Base-by-base conservation (phyloP, 257 asterid genomes). In the Solanum etuberosum region DNA sequence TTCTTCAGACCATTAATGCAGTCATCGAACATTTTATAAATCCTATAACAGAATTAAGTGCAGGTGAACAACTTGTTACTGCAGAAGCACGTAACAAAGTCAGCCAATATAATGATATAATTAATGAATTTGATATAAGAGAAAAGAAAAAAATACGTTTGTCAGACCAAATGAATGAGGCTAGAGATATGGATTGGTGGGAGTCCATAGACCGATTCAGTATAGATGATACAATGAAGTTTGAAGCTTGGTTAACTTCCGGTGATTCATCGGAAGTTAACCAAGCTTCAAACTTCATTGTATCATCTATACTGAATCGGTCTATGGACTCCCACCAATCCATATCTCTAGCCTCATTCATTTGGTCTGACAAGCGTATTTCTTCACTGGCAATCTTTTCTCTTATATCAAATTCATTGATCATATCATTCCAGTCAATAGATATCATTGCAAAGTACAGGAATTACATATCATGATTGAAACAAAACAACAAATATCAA, bases 91-190 rank as follows among this genome's bases (percentile, higher is more conserved):
- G n/a, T 20, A 54, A 18, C 25, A 20, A 54, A 54, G 11, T 54
- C 4, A 0, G 10, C 0, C 25, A 54, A 54, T 54, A 54, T 54
- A 0, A 54, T 54, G 25, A 54, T 54, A 0, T 54, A 11, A 6
- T 20, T 54, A 54, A 54, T 0, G 63, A 54, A 54, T 54, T 54
- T 54, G n/a, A 20, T 54, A 54, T 8, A 0, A 54, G 1, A 0
- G n/a, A 54, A 51, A 16, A 54, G 0, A 54, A 54, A 20, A 42
- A 54, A 54, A 54, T 54, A 20, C 4, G 1, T 0, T 54, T 54
- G 9, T 20, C 2, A 20, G 11, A 54, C 11, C 63, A 54, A 54
- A 18, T 54, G 7, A 54, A 54, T 54, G 9, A 54, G 46, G 46
- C 12, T 40, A 40, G 46, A 40, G 3, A 40, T 40, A 9, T 40